Conservation (phyloP, 2,329 filamentous ascomycete species). For the Xylariaceae sp. region DNA sequence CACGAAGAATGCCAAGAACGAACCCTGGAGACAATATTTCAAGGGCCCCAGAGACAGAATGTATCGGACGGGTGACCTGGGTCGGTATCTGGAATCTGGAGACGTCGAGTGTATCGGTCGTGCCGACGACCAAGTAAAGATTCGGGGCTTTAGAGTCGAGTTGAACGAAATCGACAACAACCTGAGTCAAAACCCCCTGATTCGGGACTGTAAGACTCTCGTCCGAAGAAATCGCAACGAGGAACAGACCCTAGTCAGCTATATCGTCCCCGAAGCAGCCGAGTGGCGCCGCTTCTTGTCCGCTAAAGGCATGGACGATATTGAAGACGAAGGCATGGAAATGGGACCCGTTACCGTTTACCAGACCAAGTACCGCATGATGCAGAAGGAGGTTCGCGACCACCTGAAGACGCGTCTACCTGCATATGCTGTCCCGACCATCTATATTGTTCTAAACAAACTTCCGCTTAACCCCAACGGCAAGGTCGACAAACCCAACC, state of each 20-base stretch:
- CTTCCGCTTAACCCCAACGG: slow-evolving; percentile 81
- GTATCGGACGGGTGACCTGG: slow-evolving; percentile 84
- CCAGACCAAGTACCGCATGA: slow-evolving; percentile 40
- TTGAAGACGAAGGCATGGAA: slow-evolving; percentile 46
- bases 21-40: slow-evolving; percentile 75
- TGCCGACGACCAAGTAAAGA: slow-evolving; percentile 87
- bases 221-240: slow-evolving; percentile 79
- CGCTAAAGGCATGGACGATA: slow-evolving; percentile 38
- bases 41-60: slow-evolving; percentile 78
- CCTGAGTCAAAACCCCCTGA: slow-evolving; percentile 65
- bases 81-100: slow-evolving; percentile 39
- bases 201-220: slow-evolving; percentile 81
- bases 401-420: slow-evolving; percentile 67
- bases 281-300: slow-evolving; percentile 48
- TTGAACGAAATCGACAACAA: slow-evolving; percentile 88
- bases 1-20: slow-evolving; percentile 45
- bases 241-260: slow-evolving; percentile 81
- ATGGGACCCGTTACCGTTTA: slow-evolving; percentile 42
- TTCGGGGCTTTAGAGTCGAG: slow-evolving; percentile 92
- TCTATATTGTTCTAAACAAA: slow-evolving; percentile 66
- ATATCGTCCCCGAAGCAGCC: slow-evolving; percentile 76
- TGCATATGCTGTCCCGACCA: slow-evolving; percentile 67
- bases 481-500: slow-evolving; percentile 72
- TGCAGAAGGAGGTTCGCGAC: slow-evolving; percentile 53
- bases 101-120: slow-evolving; percentile 53